Base-by-base conservation (phyloP, 2,329 filamentous ascomycete genomes). In the Gliomastix tumulicola region DNA sequence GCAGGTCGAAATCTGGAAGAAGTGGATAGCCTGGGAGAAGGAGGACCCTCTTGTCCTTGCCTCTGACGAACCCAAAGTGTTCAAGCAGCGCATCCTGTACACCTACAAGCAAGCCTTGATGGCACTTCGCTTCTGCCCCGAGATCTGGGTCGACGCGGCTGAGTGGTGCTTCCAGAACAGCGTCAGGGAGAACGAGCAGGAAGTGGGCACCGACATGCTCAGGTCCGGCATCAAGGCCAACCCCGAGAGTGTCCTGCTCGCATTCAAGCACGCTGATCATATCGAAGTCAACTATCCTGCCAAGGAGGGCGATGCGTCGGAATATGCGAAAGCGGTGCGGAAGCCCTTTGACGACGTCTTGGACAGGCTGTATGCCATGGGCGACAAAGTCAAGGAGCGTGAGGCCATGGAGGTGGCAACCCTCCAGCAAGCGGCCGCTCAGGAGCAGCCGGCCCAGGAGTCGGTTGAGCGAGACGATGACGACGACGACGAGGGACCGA, bases 11-110 rank as follows among this genome's bases (percentile, higher is more conserved):
- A 69, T 92, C 20, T 98, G 92, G 92, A 88, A 88, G 56, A 81
- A 76, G 46, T 98, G 94, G 92, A 84, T 98, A 46, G 70, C 81
- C 5, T 98, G 89, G 88, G 92, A 98, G 61, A 94, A 90, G 60
- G 82, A 85, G 15, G 92, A 98, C 53, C 88, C 88, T 2, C 68
- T 98, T 4, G 86, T 94, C 18, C 67, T 97, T 36, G 85, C 86
- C 53, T 72, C 82, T 3, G 89, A 97, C 37, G 89, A 97, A 48
- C 68, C 75, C 4, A 74, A 79, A 36, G 72, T 76, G 7, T 92
- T 83, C 60, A 84, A 83, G 46, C 75, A 84, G 46, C 82, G 92
- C 28, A 76, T 97, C 30, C 60, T 96, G 7, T 94, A 94, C 57
- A 83, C 87, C 44, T 97, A 95, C 68, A 92, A 88, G 57, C 90